phyloP scores from a whole-genome alignment of 139 green algal genomes.

The Zygnema cylindricum region DNA sequence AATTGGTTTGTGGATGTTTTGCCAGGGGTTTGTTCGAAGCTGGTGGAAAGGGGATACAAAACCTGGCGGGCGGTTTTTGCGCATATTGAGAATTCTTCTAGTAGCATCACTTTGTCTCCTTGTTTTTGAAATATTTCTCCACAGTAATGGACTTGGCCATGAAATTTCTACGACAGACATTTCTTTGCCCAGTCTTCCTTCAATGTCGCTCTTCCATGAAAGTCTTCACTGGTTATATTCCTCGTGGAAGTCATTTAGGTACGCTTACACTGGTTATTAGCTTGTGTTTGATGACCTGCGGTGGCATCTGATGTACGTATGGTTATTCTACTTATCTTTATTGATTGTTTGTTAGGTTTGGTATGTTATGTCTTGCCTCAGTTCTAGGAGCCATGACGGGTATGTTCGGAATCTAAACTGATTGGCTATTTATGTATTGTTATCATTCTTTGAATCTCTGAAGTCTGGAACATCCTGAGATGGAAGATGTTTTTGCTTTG shows the following conservation, averaged over 20 bases:
- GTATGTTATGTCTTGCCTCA: no score
- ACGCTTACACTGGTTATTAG: background rate
- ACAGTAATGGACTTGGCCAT: background rate
- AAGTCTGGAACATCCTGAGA: no score
- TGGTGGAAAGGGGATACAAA: background rate
- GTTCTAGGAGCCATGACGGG: no score
- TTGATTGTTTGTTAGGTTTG: no score
- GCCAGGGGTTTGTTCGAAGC: slow-evolving; percentile 12
- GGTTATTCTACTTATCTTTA: no score
- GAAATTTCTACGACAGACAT: background rate
- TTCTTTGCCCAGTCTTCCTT: background rate
- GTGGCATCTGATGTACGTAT: no score
- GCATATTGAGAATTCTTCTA: background rate
- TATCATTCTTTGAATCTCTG: no score
- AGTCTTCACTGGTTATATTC: slow-evolving; percentile 1
- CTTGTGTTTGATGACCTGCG: no score
- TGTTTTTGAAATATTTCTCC: background rate
- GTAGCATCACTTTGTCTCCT: background rate
- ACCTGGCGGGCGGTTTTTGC: background rate
- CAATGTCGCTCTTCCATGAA: background rate
- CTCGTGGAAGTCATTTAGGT: slow-evolving; percentile 9
- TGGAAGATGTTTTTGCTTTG: background rate
- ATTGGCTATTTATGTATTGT: no score
- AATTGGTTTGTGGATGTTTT: no score
- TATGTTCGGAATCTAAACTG: no score